Evolutionary conservation across 2,329 filamentous ascomycete species (phyloP), one percentile per base, ranked within the genome.

Genomic region (Cryphonectria japonica): DNA sequence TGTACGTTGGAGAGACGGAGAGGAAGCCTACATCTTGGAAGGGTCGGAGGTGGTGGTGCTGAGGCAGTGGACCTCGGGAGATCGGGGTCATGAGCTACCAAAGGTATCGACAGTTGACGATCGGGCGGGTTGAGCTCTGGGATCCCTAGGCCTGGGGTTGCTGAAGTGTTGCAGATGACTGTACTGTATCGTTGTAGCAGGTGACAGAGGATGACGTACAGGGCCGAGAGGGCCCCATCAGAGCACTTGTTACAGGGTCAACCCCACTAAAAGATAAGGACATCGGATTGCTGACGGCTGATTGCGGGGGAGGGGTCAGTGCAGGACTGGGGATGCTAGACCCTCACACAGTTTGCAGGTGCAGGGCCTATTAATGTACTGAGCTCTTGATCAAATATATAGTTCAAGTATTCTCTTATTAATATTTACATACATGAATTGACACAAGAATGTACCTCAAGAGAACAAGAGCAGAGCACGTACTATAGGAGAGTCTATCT

Each of bases 121-220:
- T 16, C 26, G 1, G 29, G 13, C 54, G 29, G 29, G 54, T 19
- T 59, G 54, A 59, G 26, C 54, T 32, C 54, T 59, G 29, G 54
- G 54, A 59, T 34, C 54, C 54, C 26, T 3, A 32, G 54, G 26
- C 26, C 26, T 29, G 19, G 29, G 6, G 29, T n/a, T 6, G 52
- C 26, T 29, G n/a, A 54, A 54, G 52, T 14, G 8, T 13, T 26
- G 52, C 26, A 29, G n/a, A 57, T 57, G 52, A n/a, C 26, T 26
- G 26, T 26, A 26, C 1, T 29, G 52, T 29, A n/a, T n/a, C 14
- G 3, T 11, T 11, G 52, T 57, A 32, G 13, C 52, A 57, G 52
- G 26, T 57, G 52, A 29, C 6, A 46, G 46, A n/a, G 46, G 54
- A 59, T 59, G 54, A 59, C 54, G 54, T 32, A 59, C 54, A 59